Evolutionary conservation across 768 basidiomycete genomes (phyloP).

Genomic region (Lactarius akahatsu): DNA sequence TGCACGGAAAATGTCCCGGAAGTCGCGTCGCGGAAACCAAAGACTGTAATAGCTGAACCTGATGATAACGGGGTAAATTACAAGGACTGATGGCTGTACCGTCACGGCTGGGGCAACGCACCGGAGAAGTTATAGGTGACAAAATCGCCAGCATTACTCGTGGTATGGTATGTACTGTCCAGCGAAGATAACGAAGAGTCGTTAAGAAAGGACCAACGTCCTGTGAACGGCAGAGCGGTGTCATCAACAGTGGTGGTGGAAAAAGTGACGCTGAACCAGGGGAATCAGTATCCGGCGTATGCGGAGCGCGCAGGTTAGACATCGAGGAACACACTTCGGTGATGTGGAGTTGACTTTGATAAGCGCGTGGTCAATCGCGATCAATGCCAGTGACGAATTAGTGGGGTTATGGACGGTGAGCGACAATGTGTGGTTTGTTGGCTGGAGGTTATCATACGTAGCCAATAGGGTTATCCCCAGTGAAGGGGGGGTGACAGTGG

Average conservation of each 20-base stretch:
- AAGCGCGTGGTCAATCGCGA: conserved; percentile 59
- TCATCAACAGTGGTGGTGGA: conserved; percentile 43
- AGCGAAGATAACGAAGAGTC: conserved; percentile 31
- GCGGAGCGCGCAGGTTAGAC: conserved; percentile 5
- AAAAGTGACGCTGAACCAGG: conserved; percentile 39
- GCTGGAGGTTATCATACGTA: conserved; percentile 45
- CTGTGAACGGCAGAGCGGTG: conserved; percentile 49
- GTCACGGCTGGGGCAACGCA: conserved; percentile 33
- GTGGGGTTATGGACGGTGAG: conserved; percentile 48
- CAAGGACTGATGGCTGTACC: background rate
- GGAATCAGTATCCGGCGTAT: conserved; percentile 29
- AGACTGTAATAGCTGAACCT: conserved; percentile 64
- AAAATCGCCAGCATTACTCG: conserved; percentile 46
- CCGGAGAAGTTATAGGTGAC: conserved; percentile 48
- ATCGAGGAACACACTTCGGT: conserved; percentile 37
- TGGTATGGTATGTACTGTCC: conserved; percentile 34
- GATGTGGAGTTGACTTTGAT: conserved; percentile 41
- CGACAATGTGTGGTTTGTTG: conserved; percentile 54
- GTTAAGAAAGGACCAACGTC: conserved; percentile 49
- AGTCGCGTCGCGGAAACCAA: conserved; percentile 56
- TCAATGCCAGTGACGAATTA: conserved; percentile 35
- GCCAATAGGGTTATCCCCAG: conserved; percentile 44
- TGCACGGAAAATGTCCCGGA: conserved; percentile 60
- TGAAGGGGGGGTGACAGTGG: conserved; percentile 32
- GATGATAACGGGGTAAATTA: conserved; percentile 13